Percentiles rank a stretch among this genome's conserved stretches.
Evolutionary conservation across 1,139 yeast genomes (phyloP).

Genomic region (Candida tetrigidarum): DNA sequence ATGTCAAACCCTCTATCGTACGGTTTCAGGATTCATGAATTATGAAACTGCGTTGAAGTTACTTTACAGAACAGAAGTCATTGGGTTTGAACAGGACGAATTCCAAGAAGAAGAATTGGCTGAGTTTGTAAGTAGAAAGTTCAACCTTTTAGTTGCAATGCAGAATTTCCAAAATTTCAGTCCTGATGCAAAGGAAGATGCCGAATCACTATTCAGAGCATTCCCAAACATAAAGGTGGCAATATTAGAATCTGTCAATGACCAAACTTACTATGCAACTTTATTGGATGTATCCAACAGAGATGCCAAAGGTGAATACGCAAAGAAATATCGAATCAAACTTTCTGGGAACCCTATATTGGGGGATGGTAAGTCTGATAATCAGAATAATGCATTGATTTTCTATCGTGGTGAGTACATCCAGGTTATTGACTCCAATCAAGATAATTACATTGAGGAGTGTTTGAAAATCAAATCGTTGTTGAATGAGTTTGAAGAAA

Average conservation of each 20-base stretch:
- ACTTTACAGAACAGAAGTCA: constrained; percentile 66
- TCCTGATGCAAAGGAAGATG: constrained; percentile 55
- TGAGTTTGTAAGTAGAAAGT: constrained; percentile 63
- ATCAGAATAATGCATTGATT: constrained; percentile 78
- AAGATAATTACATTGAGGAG: constrained; percentile 85
- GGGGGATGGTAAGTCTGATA: constrained; percentile 91
- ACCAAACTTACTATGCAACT: constrained; percentile 54
- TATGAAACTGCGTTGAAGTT: constrained; percentile 70
- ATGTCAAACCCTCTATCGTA: constrained; percentile 77
- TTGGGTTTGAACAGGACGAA: constrained; percentile 34
- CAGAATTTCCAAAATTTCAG: constrained; percentile 62
- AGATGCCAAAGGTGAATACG: constrained; percentile 42
- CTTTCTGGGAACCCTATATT: constrained; percentile 86
- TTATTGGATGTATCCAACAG: constrained; percentile 56
- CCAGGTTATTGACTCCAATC: constrained; percentile 88
- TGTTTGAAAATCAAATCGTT: constrained; percentile 81
- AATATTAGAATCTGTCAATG: constrained; percentile 55
- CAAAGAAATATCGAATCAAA: constrained; percentile 55
- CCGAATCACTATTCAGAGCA: constrained; percentile 57
- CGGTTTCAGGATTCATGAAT: constrained; percentile 77
- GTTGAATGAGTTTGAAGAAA: constrained; percentile 79
- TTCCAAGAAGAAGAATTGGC: constrained; percentile 48
- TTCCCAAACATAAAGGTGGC: constrained; percentile 67
- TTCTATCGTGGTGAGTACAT: constrained; percentile 86
- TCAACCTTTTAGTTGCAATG: constrained; percentile 70